Base-by-base conservation (phyloP, 331 rosid species). In the Phaseolus coccineus region DNA sequence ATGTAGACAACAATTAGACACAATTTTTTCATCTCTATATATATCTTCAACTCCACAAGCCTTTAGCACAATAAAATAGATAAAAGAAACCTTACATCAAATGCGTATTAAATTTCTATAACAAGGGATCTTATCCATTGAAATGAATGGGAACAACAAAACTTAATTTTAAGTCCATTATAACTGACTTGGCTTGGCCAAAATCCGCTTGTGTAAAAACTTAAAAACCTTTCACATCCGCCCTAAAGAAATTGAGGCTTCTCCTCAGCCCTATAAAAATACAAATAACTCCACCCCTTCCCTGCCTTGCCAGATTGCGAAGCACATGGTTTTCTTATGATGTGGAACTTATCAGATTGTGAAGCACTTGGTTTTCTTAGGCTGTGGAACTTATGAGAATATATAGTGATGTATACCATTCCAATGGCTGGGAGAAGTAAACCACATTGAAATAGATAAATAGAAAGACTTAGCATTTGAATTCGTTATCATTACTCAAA, bases 21-120 rank as follows among this genome's bases (percentile, higher is more conserved):
- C 50, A 56, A 35, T 58, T 25, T 47, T 46, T 44, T 71, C 50
- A 30, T 71, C 79, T 79, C 55, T 85, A 82, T 28, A 19, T 35
- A 4, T 35, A 35, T 35, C 4, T 35, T 52, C 67, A 53, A 27
- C 16, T 42, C 15, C 42, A 19, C 50, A 68, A 44, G 22, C 81
- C 52, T 78, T 78, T 4, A 62, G 72, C 6, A 62, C 79, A 76
- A 55, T 73, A 63, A 62, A 74, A 61, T 19, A 33, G 35, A 30
- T 30, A 30, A 30, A 30, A 30, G 31, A 31, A 33, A 4, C 39
- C 1, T 33, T 33, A 33, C 39, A 4, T 33, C 6, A 31, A 31
- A 33, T 33, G 4, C 39, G 5, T 35, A 5, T 35, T 5, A 35
- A 35, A 35, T 35, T 35, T 35, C 39, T 33, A 35, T 35, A 6